Conservation (phyloP, 768 basidiomycete species). For the Obba rivulosa region DNA sequence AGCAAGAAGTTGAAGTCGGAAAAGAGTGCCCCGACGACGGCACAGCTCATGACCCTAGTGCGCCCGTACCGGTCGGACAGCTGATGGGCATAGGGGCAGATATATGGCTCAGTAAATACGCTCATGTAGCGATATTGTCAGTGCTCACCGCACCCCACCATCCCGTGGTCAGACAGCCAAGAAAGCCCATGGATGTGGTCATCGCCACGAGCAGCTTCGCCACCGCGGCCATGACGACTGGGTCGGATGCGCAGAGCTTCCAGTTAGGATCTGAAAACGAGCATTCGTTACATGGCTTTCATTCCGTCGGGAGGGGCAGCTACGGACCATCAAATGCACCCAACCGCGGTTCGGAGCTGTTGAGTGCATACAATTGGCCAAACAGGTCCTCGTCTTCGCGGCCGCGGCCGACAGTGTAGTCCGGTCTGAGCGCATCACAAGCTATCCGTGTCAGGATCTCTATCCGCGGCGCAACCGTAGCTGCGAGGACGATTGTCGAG, state of each 20-base stretch:
- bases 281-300: too few relatives aligned
- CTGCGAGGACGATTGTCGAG: slow-evolving; percentile 46
- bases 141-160: slow-evolving; percentile 86
- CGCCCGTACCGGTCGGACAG: slow-evolving; percentile 79
- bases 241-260: slow-evolving; percentile 57
- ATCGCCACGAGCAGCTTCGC: slow-evolving; percentile 61
- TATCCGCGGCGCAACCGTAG: slow-evolving; percentile 63
- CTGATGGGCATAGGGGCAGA: slow-evolving; percentile 26
- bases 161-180: slow-evolving; percentile 73
- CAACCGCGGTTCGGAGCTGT: too few relatives aligned
- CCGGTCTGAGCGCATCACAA: slow-evolving; percentile 62
- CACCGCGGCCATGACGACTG: slow-evolving; percentile 66
- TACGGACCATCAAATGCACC: not conserved
- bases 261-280: slow-evolving; percentile 1
- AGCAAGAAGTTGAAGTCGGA: slow-evolving; percentile 64
- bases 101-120: not conserved
- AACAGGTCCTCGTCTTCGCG: not conserved
- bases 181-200: slow-evolving; percentile 58
- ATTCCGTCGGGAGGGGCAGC: not conserved
- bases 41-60: slow-evolving; percentile 55
- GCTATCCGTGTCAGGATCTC: slow-evolving; percentile 71
- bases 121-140: slow-evolving; percentile 5
- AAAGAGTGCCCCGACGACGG: slow-evolving; percentile 53
- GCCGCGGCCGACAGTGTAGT: slow-evolving; percentile 16
- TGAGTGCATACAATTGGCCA: too few relatives aligned